Evolutionary conservation across 306 rosid genomes (phyloP).

Genomic region (Calophaca sinica): DNA sequence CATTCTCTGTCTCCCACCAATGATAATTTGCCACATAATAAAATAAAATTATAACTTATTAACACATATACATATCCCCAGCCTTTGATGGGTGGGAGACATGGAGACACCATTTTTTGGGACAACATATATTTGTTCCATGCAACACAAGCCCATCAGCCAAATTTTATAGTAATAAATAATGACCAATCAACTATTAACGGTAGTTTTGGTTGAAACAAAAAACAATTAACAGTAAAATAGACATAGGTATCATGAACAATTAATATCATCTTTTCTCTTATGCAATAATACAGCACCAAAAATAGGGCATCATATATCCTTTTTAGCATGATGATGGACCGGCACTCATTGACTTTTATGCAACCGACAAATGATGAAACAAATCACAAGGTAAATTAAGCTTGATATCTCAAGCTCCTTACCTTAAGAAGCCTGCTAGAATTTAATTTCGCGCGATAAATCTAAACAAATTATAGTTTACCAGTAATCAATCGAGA

Average conservation of each 20-base stretch:
- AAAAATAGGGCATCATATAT: slow-evolving; percentile 26
- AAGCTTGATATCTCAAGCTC: slow-evolving; percentile 19
- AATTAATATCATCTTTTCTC: slow-evolving; percentile 42
- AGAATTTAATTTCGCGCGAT: too few relatives aligned
- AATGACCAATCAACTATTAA: slow-evolving; percentile 41
- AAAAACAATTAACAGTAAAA: slow-evolving; percentile 10
- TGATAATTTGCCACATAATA: too few relatives aligned
- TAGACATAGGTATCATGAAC: slow-evolving; percentile 38
- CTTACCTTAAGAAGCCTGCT: not conserved
- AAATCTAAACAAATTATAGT: too few relatives aligned
- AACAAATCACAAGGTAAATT: slow-evolving; percentile 13
- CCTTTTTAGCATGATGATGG: slow-evolving; percentile 12
- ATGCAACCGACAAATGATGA: not conserved
- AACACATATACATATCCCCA: too few relatives aligned
- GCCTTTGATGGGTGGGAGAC: too few relatives aligned
- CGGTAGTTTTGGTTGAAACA: too few relatives aligned
- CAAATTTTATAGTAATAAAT: slow-evolving; percentile 32
- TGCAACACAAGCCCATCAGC: not conserved
- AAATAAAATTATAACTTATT: too few relatives aligned
- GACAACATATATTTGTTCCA: too few relatives aligned
- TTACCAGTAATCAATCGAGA: slow-evolving; percentile 11
- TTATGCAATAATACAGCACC: slow-evolving; percentile 31
- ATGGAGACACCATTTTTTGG: too few relatives aligned
- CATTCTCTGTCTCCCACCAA: too few relatives aligned
- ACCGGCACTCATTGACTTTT: slow-evolving; percentile 36